A percentile compares a stretch with the other conserved stretches of the same genome.
Evolutionary conservation across 441 rosid genomes (phyloP).

Genomic region (Pelargonium fulgidum): DNA sequence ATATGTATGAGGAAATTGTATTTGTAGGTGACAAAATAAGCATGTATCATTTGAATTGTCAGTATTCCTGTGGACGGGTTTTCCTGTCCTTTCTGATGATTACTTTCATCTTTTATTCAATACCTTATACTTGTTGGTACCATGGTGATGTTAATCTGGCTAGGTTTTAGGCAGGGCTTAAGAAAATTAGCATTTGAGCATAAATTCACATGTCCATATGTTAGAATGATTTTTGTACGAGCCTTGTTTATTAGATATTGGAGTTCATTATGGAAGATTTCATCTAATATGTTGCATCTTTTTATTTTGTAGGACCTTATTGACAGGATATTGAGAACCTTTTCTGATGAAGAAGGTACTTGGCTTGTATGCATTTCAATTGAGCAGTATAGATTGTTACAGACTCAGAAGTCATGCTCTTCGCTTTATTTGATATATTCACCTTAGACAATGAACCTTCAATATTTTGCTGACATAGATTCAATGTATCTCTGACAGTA

Average conservation of each 20-base stretch:
- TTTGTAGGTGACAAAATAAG: background rate
- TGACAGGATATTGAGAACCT: conserved; percentile 59
- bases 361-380: conserved; percentile 7
- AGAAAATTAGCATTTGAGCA: too few relatives aligned
- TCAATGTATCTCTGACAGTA: too few relatives aligned
- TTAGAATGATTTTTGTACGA: too few relatives aligned
- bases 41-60: background rate
- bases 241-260: too few relatives aligned
- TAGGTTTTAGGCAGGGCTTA: background rate
- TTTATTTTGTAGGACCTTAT: conserved; percentile 70
- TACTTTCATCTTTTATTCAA: background rate
- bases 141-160: background rate
- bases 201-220: too few relatives aligned
- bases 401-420: background rate
- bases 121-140: background rate
- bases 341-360: conserved; percentile 76
- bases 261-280: too few relatives aligned
- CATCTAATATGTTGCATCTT: background rate
- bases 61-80: background rate
- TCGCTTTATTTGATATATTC: background rate
- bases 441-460: background rate
- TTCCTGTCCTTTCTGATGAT: background rate
- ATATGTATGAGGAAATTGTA: background rate
- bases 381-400: background rate
- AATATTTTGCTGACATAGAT: conserved; percentile 1